Evolutionary conservation across 2,329 filamentous ascomycete species (phyloP).

Genomic region (Colletotrichum sansevieriae): DNA sequence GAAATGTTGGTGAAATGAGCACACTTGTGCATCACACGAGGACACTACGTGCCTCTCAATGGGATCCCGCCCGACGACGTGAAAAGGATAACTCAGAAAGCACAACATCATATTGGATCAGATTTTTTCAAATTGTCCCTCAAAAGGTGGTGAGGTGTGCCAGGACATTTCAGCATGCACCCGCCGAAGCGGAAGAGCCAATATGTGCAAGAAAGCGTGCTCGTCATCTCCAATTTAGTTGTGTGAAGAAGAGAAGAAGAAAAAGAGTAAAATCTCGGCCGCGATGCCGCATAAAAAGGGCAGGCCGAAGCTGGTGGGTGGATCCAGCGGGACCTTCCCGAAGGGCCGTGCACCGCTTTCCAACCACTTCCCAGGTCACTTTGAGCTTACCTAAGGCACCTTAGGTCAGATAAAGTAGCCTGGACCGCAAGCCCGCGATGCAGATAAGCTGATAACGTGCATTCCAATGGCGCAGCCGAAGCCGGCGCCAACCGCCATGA

Average conservation of each 20-base stretch:
- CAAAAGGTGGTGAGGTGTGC: slow-evolving; percentile 73
- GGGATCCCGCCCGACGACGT: background rate
- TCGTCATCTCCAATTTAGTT: slow-evolving; percentile 88
- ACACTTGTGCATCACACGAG: background rate
- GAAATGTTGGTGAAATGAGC: background rate
- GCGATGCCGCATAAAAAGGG: slow-evolving; percentile 27
- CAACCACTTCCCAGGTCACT: background rate
- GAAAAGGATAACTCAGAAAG: background rate
- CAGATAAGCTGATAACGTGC: slow-evolving; percentile 15
- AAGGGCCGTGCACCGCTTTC: slow-evolving; percentile 22
- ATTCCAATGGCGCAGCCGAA: slow-evolving; percentile 11
- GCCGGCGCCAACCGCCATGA: slow-evolving; percentile 9
- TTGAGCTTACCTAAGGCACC: background rate
- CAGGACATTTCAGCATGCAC: slow-evolving; percentile 75
- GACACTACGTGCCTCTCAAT: background rate
- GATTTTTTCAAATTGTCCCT: slow-evolving; percentile 74
- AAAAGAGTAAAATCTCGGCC: slow-evolving; percentile 42
- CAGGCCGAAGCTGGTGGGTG: slow-evolving; percentile 20
- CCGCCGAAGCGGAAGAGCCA: slow-evolving; percentile 65
- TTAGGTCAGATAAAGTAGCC: background rate
- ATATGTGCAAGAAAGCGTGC: slow-evolving; percentile 71
- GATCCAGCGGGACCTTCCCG: slow-evolving; percentile 17
- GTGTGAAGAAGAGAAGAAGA: slow-evolving; percentile 65
- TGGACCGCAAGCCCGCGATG: background rate
- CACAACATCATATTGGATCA: slow-evolving; percentile 64